Evolutionary conservation across 208 protist species (phyloP).

Genomic region (Leishmania tropica): DNA sequence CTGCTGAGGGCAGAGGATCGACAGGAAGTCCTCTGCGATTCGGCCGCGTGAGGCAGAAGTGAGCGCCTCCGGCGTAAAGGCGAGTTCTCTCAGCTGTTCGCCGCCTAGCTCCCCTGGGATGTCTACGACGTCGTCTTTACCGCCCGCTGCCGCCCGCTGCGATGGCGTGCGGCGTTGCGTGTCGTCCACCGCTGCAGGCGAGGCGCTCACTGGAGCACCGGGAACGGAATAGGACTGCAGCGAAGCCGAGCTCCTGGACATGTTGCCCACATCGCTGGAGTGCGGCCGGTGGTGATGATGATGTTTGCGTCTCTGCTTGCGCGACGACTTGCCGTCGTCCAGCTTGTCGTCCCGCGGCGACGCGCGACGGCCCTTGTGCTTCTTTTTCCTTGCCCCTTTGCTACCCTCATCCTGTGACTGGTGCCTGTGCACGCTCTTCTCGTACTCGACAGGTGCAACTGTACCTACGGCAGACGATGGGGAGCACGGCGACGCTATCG

Average conservation of each 20-base stretch:
- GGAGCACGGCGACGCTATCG: background rate
- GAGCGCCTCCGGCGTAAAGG: conserved; percentile 36
- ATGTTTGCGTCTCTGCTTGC: conserved; percentile 1
- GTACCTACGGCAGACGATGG: background rate
- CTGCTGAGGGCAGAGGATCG: conserved; percentile 84
- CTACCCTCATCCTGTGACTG: conserved; percentile 1
- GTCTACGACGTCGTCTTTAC: background rate
- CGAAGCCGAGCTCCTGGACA: background rate
- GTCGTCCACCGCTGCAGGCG: conserved; percentile 12
- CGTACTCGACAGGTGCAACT: conserved; percentile 7
- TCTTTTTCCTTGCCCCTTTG: conserved; percentile 15
- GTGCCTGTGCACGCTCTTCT: conserved; percentile 14
- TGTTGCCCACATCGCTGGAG: conserved; percentile 10
- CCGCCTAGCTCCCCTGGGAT: background rate
- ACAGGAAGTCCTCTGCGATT: conserved; percentile 77
- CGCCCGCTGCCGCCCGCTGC: background rate
- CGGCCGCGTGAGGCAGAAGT: conserved; percentile 45
- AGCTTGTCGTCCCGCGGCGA: background rate
- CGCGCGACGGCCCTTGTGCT: background rate
- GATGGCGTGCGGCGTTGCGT: conserved; percentile 15
- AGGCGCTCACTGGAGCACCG: background rate
- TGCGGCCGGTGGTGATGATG: conserved; percentile 15
- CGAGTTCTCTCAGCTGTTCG: conserved; percentile 8
- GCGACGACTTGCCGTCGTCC: background rate
- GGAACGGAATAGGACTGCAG: conserved; percentile 12